Conservation (phyloP, 2,329 filamentous ascomycete species). For the Trichoderma brevicompactum region DNA sequence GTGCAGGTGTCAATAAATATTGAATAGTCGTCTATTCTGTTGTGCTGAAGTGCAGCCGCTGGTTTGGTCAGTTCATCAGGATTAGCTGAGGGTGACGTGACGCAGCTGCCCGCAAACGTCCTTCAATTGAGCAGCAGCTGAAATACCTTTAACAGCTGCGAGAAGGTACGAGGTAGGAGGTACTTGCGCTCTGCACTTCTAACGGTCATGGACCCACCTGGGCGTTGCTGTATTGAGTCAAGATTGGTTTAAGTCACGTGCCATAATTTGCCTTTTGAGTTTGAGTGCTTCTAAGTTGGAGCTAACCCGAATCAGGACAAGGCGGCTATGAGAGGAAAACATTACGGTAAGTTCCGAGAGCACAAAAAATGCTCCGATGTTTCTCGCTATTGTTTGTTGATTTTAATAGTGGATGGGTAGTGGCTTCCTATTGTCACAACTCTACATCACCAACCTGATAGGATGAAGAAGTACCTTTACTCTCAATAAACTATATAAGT, state of each 20-base stretch:
- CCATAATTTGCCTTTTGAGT: no score
- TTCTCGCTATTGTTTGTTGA: background rate
- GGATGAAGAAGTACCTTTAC: no score
- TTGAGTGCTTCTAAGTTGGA: no score
- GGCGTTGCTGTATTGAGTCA: no score
- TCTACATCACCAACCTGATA: no score
- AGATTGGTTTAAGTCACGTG: no score
- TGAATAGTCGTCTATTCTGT: background rate
- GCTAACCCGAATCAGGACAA: no score
- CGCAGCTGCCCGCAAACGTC: constrained; percentile 30
- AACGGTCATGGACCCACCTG: no score
- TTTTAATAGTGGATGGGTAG: no score
- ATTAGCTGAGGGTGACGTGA: constrained; percentile 26
- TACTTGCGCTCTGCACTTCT: no score
- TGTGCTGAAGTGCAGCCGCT: background rate
- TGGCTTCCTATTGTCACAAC: no score
- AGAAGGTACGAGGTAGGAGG: background rate
- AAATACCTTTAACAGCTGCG: background rate
- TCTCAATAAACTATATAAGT: no score
- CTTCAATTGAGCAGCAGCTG: constrained; percentile 26
- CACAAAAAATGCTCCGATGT: background rate
- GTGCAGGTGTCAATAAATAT: background rate
- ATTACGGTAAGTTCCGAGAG: background rate
- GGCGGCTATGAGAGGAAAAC: background rate
- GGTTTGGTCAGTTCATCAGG: constrained; percentile 8